These are phyloP conservation scores for Gautieria morchelliformis DNA, from an alignment of 768 basidiomycete genomes.

Conservation along the genomic window DNA sequence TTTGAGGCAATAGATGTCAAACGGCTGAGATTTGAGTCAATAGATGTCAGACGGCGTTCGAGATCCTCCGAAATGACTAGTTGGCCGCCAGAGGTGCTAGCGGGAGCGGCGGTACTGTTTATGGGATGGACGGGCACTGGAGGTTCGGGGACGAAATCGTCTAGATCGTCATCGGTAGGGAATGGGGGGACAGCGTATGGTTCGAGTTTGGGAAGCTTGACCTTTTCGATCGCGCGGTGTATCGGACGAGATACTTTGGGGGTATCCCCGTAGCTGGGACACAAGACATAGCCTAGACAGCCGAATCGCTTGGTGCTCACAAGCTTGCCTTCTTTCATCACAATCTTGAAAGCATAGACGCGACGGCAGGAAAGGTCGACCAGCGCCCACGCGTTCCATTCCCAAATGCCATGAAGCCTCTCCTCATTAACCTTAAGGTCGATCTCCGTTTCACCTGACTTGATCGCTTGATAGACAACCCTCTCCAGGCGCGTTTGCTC, in stretches of 20 bases:
- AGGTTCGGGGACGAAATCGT: constrained; percentile 24
- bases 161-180: constrained; percentile 24
- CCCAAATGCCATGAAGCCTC: constrained; percentile 23
- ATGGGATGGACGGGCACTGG: background rate
- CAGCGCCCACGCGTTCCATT: constrained; percentile 30
- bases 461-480: constrained; percentile 27
- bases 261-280: constrained; percentile 27
- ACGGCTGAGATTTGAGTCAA: no score
- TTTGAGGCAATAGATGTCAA: no score
- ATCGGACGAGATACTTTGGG: constrained; percentile 23
- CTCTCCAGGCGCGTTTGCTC: constrained; percentile 22
- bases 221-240: constrained; percentile 26
- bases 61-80: constrained; percentile 21
- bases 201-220: constrained; percentile 21
- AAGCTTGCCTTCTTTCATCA: constrained; percentile 21
- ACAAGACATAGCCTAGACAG: constrained; percentile 28
- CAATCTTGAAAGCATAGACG: constrained; percentile 32
- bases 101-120: background rate
- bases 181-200: constrained; percentile 14
- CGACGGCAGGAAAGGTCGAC: constrained; percentile 30
- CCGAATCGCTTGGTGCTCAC: constrained; percentile 21
- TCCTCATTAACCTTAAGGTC: constrained; percentile 25
- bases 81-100: background rate
- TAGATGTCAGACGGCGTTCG: constrained; percentile 21
- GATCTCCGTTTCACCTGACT: constrained; percentile 29